Evolutionary conservation across 148 eudicot species (phyloP).

Genomic region (Silene latifolia): DNA sequence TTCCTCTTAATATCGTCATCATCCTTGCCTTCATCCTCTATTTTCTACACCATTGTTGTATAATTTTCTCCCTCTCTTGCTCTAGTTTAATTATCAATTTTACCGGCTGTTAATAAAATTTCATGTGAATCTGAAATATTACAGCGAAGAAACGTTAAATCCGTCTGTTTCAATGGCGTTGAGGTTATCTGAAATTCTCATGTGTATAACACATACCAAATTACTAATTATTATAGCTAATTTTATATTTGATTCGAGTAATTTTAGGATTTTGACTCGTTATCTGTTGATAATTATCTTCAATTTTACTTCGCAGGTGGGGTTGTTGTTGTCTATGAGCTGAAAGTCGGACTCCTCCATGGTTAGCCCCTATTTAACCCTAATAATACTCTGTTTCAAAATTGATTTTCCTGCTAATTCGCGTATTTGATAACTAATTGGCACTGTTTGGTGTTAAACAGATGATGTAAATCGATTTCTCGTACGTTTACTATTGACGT

Average conservation of each 20-base stretch:
- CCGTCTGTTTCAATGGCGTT: slow-evolving; percentile 96
- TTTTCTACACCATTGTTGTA: too few relatives aligned
- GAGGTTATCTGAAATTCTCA: slow-evolving; percentile 86
- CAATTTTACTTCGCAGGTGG: slow-evolving; percentile 51
- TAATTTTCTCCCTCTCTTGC: neutral
- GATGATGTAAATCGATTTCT: slow-evolving; percentile 92
- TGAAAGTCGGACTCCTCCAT: slow-evolving; percentile 77
- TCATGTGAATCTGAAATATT: neutral
- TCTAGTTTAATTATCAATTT: neutral
- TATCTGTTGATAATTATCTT: neutral
- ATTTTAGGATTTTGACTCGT: neutral
- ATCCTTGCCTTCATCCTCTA: too few relatives aligned
- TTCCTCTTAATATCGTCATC: too few relatives aligned
- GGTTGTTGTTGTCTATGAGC: slow-evolving; percentile 85
- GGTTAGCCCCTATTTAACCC: slow-evolving; percentile 36
- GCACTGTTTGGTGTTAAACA: slow-evolving; percentile 25
- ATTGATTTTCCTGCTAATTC: neutral
- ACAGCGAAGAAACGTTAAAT: slow-evolving; percentile 85
- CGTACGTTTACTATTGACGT: slow-evolving; percentile 33
- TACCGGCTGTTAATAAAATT: too few relatives aligned
- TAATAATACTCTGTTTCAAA: neutral
- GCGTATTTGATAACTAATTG: slow-evolving; percentile 6
- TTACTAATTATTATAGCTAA: neutral
- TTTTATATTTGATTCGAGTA: neutral
- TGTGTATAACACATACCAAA: slow-evolving; percentile 49